Evolutionary conservation across 2,329 filamentous ascomycete species (phyloP), one percentile per base, ranked within the genome.

Genomic region (Bipolaris oryzae): DNA sequence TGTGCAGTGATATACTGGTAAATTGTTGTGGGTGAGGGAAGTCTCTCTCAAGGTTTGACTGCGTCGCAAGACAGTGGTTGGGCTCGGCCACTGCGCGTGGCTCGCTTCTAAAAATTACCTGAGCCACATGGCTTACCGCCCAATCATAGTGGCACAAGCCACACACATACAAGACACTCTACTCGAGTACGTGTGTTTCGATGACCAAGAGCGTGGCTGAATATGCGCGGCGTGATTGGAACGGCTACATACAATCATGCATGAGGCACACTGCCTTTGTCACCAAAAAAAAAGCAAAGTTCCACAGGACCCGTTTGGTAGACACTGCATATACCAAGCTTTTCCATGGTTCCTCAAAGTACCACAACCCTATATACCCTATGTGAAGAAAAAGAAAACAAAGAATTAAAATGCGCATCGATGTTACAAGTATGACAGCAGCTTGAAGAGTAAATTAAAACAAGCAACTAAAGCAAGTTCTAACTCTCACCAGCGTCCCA

Each of bases 31-130:
- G 58, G 54, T 54, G 59, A 60, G 55, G 48, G 45, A 60, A 51
- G 57, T 39, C 51, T 39, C 51, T 50, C 53, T 45, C 58, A 61
- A 63, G 53, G 60, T 62, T 62, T 57, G 60, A 61, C 62, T 56
- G 61, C 55, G 60, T 65, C 62, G 63, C 59, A 60, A 59, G 53
- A 64, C 68, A 63, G 69, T 62, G 58, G 62, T 71, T 64, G 66
- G 68, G 68, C 64, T 66, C 62, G 34, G 58, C 62, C 59, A 57
- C 45, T 55, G 47, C 51, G 53, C 58, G 42, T 61, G 60, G 61
- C 60, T 66, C 63, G 66, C 61, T 60, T 64, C 51, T 57, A 60
- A 69, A 70, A 70, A 68, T 62, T 65, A 57, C 16, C 57, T 55
- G 53, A 38, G 21, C 45, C 45, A 39, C 47, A 25, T 57, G 50